Conservation (phyloP, 2,329 filamentous ascomycete species). For the Tricladium varicosporioides region DNA sequence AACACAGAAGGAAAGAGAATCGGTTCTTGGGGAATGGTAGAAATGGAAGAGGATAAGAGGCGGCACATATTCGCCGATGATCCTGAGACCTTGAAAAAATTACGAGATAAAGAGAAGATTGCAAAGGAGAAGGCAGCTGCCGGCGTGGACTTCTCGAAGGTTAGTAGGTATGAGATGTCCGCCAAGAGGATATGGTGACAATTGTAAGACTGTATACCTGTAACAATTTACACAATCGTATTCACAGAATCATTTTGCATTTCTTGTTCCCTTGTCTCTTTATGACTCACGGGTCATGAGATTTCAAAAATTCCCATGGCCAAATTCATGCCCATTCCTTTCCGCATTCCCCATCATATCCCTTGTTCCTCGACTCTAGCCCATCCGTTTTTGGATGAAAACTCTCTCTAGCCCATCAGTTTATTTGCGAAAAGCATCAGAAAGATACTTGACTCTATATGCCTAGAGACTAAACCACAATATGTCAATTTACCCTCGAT, state of each 20-base stretch:
- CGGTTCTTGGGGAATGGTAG: conserved; percentile 81
- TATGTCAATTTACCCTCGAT: conserved; percentile 18
- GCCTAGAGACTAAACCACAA: background rate
- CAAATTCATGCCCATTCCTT: background rate
- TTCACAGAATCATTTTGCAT: no score
- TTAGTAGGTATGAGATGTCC: conserved; percentile 87
- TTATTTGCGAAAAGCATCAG: no score
- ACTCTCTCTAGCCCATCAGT: no score
- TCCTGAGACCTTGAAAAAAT: conserved; percentile 61
- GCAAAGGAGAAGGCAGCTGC: conserved; percentile 57
- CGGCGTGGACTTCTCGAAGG: conserved; percentile 62
- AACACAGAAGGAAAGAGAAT: conserved; percentile 72
- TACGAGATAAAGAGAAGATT: conserved; percentile 62
- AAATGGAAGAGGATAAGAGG: conserved; percentile 84
- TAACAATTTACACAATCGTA: background rate
- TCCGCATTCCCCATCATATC: background rate
- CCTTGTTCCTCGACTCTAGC: background rate
- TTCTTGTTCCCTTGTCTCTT: background rate
- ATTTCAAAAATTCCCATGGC: background rate
- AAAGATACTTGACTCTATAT: background rate
- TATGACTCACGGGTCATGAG: background rate
- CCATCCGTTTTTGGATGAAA: background rate
- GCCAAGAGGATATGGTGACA: conserved; percentile 93
- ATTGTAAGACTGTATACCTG: background rate
- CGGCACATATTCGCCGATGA: conserved; percentile 87